Conservation (phyloP, 2,329 filamentous ascomycete species). For the Pseudocercospora pini-densiflorae region DNA sequence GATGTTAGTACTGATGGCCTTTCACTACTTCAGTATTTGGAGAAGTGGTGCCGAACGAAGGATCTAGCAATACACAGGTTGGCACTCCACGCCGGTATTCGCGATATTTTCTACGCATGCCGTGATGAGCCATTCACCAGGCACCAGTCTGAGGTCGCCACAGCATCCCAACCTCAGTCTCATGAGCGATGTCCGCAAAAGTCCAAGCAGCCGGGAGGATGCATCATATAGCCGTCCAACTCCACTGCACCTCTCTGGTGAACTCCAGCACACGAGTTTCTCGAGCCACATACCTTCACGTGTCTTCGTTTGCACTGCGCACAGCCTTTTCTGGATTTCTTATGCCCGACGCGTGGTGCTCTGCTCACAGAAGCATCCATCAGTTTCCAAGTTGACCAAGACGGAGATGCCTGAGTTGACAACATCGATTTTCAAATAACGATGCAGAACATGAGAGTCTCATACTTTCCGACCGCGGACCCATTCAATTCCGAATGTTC, state of each 20-base stretch:
- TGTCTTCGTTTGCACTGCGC: constrained; percentile 40
- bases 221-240: neutral
- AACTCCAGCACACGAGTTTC: neutral
- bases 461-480: constrained; percentile 9
- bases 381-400: constrained; percentile 10
- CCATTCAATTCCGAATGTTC: constrained; percentile 6
- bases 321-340: constrained; percentile 37
- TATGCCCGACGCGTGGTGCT: constrained; percentile 38
- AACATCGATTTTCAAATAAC: neutral
- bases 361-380: constrained; percentile 27
- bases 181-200: neutral
- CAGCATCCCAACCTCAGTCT: neutral
- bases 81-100: neutral
- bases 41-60: neutral
- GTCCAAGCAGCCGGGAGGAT: neutral
- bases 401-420: constrained; percentile 6
- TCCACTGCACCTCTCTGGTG: neutral
- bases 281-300: constrained; percentile 35
- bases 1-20: neutral
- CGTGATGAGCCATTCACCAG: too few species aligned
- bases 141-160: neutral
- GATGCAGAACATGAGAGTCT: neutral
- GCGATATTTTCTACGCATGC: too few species aligned
- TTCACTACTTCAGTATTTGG: neutral
- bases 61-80: neutral